Conservation (phyloP, 768 basidiomycete species). For the Cubamyces sp. region DNA sequence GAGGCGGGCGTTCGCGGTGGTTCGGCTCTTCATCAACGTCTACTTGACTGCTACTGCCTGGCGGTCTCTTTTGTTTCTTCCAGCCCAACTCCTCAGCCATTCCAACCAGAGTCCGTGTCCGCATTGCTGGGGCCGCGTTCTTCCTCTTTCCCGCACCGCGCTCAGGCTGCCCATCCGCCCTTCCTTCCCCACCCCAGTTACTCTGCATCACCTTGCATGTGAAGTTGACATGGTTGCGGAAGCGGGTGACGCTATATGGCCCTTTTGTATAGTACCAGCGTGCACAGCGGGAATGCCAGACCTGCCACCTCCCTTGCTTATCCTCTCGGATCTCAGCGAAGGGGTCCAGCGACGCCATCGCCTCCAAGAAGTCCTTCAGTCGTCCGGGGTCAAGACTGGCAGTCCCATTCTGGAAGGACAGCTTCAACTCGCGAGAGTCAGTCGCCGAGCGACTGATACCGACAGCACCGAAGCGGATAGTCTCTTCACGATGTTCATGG, state of each 20-base stretch:
- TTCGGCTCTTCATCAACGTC: too few relatives aligned
- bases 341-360: background rate
- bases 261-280: conserved; percentile 14
- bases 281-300: conserved; percentile 16
- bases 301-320: conserved; percentile 2
- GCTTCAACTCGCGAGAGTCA: background rate
- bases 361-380: background rate
- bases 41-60: too few relatives aligned
- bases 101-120: too few relatives aligned
- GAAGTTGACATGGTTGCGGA: background rate
- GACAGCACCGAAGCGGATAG: background rate
- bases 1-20: too few relatives aligned
- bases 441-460: background rate
- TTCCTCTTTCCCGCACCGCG: too few relatives aligned
- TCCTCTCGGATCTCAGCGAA: background rate
- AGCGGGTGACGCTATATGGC: background rate
- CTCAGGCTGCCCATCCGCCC: too few relatives aligned
- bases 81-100: too few relatives aligned
- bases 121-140: too few relatives aligned
- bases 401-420: background rate
- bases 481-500: too few relatives aligned
- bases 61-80: too few relatives aligned
- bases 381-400: background rate
- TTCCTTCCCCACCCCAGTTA: too few relatives aligned
- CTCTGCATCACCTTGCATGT: too few relatives aligned